A percentile compares a stretch with the other conserved stretches of the same genome.
phyloP scores from a whole-genome alignment of 495 filamentous ascomycete species.

The Podospora comata region DNA sequence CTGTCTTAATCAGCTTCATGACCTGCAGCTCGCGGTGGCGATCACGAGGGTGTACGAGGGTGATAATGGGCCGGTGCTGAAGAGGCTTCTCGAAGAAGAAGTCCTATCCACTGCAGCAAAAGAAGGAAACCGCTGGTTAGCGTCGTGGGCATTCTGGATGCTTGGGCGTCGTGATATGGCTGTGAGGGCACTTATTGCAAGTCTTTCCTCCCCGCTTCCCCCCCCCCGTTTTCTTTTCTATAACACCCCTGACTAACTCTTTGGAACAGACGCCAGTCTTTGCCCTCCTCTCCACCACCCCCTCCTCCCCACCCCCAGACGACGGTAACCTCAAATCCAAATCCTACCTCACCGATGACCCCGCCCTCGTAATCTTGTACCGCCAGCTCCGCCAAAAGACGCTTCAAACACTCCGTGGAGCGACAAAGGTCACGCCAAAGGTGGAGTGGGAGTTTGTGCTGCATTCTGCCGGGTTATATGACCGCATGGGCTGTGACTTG shows the following conservation, averaged over 20 bases:
- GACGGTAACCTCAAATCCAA: constrained; percentile 58
- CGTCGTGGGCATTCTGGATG: constrained; percentile 96
- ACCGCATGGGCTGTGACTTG: constrained; percentile 95
- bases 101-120: constrained; percentile 73
- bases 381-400: constrained; percentile 81
- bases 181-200: constrained; percentile 73
- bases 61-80: constrained; percentile 72
- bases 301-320: too few relatives aligned
- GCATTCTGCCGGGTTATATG: constrained; percentile 82
- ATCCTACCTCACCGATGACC: constrained; percentile 84
- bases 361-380: constrained; percentile 82
- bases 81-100: constrained; percentile 71
- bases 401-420: constrained; percentile 78
- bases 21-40: constrained; percentile 87
- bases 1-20: constrained; percentile 76
- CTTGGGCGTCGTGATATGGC: constrained; percentile 78
- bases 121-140: constrained; percentile 88
- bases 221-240: too few relatives aligned
- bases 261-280: constrained; percentile 65
- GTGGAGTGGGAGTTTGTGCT: constrained; percentile 89
- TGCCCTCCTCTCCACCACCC: constrained; percentile 54
- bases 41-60: constrained; percentile 87
- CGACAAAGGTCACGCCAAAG: constrained; percentile 71
- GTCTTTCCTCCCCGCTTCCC: constrained; percentile 20
- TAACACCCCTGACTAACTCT: too few relatives aligned